phyloP scores from a whole-genome alignment of 2,329 filamentous ascomycete genomes.

The Dothiorella sarmentorum region DNA sequence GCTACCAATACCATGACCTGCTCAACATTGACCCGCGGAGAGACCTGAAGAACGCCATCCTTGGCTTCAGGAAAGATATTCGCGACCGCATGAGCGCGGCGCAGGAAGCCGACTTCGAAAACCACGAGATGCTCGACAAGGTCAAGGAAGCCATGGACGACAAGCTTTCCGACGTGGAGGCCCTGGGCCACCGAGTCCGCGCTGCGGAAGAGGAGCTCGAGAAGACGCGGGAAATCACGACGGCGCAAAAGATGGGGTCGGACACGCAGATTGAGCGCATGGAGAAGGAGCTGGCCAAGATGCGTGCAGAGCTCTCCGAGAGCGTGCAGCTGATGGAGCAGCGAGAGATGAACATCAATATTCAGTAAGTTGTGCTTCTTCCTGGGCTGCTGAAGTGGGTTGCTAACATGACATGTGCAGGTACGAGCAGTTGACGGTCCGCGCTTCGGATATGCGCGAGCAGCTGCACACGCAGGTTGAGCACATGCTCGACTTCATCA shows the following conservation, averaged over 20 bases:
- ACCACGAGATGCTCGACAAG: constrained; percentile 82
- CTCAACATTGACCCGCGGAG: constrained; percentile 86
- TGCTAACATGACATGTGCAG: constrained; percentile 42
- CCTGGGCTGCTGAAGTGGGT: background rate
- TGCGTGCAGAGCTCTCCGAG: constrained; percentile 79
- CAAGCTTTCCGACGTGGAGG: constrained; percentile 88
- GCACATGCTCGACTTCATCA: constrained; percentile 92
- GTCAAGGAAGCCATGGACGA: constrained; percentile 97
- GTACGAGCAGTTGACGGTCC: constrained; percentile 87
- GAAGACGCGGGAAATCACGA: constrained; percentile 82
- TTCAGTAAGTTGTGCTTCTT: constrained; percentile 62
- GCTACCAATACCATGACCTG: constrained; percentile 86
- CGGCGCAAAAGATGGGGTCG: constrained; percentile 79
- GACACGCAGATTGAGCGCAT: constrained; percentile 97
- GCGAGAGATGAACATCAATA: constrained; percentile 91
- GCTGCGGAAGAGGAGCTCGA: constrained; percentile 93
- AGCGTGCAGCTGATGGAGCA: constrained; percentile 91
- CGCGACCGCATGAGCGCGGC: constrained; percentile 80
- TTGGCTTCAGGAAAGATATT: constrained; percentile 80
- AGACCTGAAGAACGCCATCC: constrained; percentile 73
- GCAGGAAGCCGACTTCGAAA: constrained; percentile 89
- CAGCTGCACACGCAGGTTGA: constrained; percentile 97
- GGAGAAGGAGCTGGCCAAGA: constrained; percentile 95
- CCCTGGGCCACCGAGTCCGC: constrained; percentile 80
- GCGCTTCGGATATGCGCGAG: constrained; percentile 80